These are phyloP conservation scores for Aspergillus campestris DNA, from an alignment of 495 filamentous ascomycete genomes.

Conservation along the genomic window DNA sequence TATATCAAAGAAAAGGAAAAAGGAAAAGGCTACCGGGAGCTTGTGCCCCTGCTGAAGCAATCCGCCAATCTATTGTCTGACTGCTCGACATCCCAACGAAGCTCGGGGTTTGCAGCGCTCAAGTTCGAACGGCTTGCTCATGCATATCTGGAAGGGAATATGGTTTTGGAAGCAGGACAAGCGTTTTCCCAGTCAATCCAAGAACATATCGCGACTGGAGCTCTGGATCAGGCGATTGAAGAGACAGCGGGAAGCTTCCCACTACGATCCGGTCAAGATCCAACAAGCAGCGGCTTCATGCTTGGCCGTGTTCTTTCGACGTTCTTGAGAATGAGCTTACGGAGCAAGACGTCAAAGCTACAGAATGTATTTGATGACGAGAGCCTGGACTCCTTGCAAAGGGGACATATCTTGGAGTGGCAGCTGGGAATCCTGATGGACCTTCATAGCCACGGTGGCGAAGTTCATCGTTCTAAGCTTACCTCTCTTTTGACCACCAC, in stretches of 20 bases:
- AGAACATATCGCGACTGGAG: slow-evolving; percentile 38
- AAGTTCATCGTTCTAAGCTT: slow-evolving; percentile 24
- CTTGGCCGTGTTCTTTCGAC: slow-evolving; percentile 41
- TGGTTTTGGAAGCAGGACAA: slow-evolving; percentile 27
- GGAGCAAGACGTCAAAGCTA: slow-evolving; percentile 19
- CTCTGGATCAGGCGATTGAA: slow-evolving; percentile 25
- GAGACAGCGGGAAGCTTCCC: slow-evolving; percentile 20
- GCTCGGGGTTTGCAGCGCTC: slow-evolving; percentile 39
- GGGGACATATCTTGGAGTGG: slow-evolving; percentile 48
- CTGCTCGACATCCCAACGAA: slow-evolving; percentile 31
- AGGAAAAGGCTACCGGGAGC: slow-evolving; percentile 25
- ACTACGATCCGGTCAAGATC: slow-evolving; percentile 20
- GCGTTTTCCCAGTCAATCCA: slow-evolving; percentile 37
- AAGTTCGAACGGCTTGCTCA: slow-evolving; percentile 49
- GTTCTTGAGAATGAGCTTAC: slow-evolving; percentile 36
- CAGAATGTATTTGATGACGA: slow-evolving; percentile 36
- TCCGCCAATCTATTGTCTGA: slow-evolving; percentile 38
- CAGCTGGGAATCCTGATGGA: slow-evolving; percentile 39
- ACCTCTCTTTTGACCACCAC: slow-evolving; percentile 25
- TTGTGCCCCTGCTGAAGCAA: slow-evolving; percentile 37
- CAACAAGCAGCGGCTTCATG: slow-evolving; percentile 31
- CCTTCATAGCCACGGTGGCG: slow-evolving; percentile 20
- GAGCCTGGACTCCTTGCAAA: slow-evolving; percentile 20
- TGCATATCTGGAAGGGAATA: slow-evolving; percentile 31
- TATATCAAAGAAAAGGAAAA: slow-evolving; percentile 42